These are phyloP conservation scores for Rhodotorula mucilaginosa DNA, from an alignment of 1,284 basidiomycete genomes.

Conservation along the genomic window DNA sequence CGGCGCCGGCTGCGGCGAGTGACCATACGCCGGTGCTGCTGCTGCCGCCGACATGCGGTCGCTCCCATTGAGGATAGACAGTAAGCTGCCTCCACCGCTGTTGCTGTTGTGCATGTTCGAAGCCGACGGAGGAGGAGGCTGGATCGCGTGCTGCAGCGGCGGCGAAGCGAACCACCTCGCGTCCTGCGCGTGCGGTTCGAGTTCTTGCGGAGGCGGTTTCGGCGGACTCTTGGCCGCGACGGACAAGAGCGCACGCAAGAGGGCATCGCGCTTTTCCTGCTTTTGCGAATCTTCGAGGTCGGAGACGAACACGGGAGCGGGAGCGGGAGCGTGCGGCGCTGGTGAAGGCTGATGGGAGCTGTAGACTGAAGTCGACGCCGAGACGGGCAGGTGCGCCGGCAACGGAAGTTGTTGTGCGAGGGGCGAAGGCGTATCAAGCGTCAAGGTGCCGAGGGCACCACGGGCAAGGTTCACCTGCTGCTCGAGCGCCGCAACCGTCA, in stretches of 20 bases:
- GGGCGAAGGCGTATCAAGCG: constrained; percentile 12
- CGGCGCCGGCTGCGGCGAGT: background rate
- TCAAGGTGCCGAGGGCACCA: constrained; percentile 10
- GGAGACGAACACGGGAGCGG: background rate
- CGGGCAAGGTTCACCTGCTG: constrained; percentile 1
- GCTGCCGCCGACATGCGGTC: background rate
- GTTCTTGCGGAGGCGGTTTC: background rate
- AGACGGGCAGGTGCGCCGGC: background rate
- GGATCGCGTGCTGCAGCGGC: background rate
- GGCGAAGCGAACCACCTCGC: background rate
- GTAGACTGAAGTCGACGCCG: background rate
- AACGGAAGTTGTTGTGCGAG: background rate
- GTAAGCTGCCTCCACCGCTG: constrained; percentile 9
- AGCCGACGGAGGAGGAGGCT: background rate
- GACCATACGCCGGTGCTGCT: too few relatives aligned
- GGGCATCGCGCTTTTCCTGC: constrained; percentile 32
- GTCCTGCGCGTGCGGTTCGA: background rate
- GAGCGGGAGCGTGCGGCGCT: background rate
- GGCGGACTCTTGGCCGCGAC: constrained; percentile 18
- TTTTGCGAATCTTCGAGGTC: constrained; percentile 22
- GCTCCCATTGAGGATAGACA: constrained; percentile 16
- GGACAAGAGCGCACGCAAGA: constrained; percentile 30
- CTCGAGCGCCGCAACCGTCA: background rate
- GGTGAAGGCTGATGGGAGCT: background rate
- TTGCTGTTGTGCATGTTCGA: background rate